These are phyloP conservation scores for Ogataea dorogensis DNA, from an alignment of 805 yeast species.

Conservation along the genomic window DNA sequence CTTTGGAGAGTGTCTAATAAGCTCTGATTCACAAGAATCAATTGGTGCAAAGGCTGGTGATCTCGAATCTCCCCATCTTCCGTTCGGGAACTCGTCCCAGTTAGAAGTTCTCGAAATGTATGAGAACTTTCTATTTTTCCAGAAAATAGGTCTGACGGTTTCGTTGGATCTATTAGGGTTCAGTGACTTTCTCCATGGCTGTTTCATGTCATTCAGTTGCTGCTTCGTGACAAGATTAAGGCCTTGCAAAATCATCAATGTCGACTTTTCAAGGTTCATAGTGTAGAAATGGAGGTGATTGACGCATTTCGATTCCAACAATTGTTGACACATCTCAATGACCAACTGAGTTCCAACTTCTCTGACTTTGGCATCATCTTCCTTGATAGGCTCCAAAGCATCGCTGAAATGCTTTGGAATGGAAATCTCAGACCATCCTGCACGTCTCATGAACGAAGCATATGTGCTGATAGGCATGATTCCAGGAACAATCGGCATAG, in stretches of 20 bases:
- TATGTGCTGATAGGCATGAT: slow-evolving; percentile 98
- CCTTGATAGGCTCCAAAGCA: slow-evolving; percentile 76
- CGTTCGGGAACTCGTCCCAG: slow-evolving; percentile 99
- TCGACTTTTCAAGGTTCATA: slow-evolving; percentile 92
- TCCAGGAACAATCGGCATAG: slow-evolving; percentile 91
- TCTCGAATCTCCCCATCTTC: slow-evolving; percentile 97
- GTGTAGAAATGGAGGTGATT: slow-evolving; percentile 94
- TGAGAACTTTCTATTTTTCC: slow-evolving; percentile 91
- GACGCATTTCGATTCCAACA: slow-evolving; percentile 68
- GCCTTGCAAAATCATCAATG: slow-evolving; percentile 80
- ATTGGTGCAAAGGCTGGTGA: slow-evolving; percentile 96
- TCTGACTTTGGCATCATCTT: slow-evolving; percentile 86
- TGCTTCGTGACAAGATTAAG: slow-evolving; percentile 49
- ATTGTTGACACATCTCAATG: slow-evolving; percentile 74
- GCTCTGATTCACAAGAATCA: slow-evolving; percentile 74
- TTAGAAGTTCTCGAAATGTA: slow-evolving; percentile 85
- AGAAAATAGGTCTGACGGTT: slow-evolving; percentile 88
- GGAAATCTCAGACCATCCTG: slow-evolving; percentile 86
- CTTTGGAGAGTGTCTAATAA: slow-evolving; percentile 79
- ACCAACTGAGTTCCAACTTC: slow-evolving; percentile 80
- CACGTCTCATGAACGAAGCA: slow-evolving; percentile 88
- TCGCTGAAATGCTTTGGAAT: slow-evolving; percentile 74
- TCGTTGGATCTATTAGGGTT: slow-evolving; percentile 79
- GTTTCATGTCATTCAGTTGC: slow-evolving; percentile 24
- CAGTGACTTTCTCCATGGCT: slow-evolving; percentile 92